Evolutionary conservation across 1,139 yeast species (phyloP), one percentile per base, ranked within the genome.

Genomic region (Magnusiomyces magnusii): DNA sequence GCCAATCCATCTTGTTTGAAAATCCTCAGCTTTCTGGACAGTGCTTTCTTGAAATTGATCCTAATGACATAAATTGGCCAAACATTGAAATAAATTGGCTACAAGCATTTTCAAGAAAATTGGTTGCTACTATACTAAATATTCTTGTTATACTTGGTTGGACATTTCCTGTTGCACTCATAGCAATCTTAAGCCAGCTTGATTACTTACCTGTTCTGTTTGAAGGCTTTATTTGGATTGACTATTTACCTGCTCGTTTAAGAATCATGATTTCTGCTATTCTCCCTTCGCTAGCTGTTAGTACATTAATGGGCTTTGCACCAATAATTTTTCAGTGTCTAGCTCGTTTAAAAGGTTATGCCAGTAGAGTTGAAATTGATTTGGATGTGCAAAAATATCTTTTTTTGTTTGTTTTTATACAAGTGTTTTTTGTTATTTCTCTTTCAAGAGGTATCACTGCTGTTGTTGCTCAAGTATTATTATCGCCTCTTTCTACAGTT

Each of bases 121-220:
- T 79, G 9, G 71, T 78, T 42, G 87, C 92, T 0, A 74, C 78
- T 61, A 75, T 84, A 15, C 78, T 83, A 3, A 76, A 86, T 62
- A 71, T 78, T 19, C 78, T 83, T 2, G 66, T 86, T 65, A 78
- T 88, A 57, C 76, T 87, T 23, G 83, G 88, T 65, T 89, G 96
- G 96, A 86, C 95, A 42, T 79, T 89, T 62, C 96, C 96, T 1
- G 93, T 88, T 17, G 89, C 95, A 2, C 84, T 88, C 62, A 87
- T 89, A 27, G 95, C 95, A 73, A 76, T 84, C 60, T 82, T 89
- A 60, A 86, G 96, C 19, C 89, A 89, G 68, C 76, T 87, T 55
- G 84, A 85, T 59, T 84, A 81, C 67, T 77, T 89, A 65, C 78
- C 81, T 3, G 73, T 76, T 54, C 83, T 84, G 66, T 76, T 87